Conservation (phyloP, 2,329 filamentous ascomycete species). For the Fusarium longipes region DNA sequence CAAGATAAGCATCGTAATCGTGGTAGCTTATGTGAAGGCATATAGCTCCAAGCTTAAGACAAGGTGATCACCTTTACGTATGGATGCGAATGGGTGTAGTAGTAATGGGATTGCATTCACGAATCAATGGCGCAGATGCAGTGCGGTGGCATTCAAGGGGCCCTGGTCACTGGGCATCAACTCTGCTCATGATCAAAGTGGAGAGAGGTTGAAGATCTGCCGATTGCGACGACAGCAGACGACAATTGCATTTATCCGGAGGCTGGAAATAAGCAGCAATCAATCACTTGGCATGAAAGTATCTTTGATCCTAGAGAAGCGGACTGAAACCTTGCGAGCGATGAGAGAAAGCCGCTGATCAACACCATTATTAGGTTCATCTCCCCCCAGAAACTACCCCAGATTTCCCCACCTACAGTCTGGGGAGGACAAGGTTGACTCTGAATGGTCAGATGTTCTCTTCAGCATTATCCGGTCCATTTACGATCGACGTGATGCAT, state of each 20-base stretch:
- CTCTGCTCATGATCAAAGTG: neutral
- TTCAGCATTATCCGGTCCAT: constrained; percentile 41
- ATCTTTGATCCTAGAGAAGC: neutral
- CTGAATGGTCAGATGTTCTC: constrained; percentile 27
- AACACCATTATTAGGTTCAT: constrained; percentile 17
- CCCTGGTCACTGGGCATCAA: constrained; percentile 6
- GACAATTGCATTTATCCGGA: constrained; percentile 14
- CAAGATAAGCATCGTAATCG: constrained; percentile 6
- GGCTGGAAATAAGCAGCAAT: neutral
- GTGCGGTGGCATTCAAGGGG: neutral
- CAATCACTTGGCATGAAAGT: neutral
- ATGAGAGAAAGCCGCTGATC: neutral
- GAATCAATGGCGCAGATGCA: constrained; percentile 10
- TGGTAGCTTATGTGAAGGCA: constrained; percentile 24
- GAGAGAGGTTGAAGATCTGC: neutral
- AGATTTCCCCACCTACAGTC: constrained; percentile 38
- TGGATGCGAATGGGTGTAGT: neutral
- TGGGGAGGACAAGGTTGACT: constrained; percentile 15
- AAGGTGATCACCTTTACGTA: neutral
- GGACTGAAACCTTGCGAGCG: neutral
- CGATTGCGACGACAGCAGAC: neutral
- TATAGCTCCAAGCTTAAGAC: constrained; percentile 11
- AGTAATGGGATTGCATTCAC: neutral
- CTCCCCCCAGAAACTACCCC: constrained; percentile 39
- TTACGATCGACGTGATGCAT: constrained; percentile 19